These are phyloP conservation scores for Thinopyrum elongatum DNA, from an alignment of 176 grass and related monocot species.

Conservation along the genomic window DNA sequence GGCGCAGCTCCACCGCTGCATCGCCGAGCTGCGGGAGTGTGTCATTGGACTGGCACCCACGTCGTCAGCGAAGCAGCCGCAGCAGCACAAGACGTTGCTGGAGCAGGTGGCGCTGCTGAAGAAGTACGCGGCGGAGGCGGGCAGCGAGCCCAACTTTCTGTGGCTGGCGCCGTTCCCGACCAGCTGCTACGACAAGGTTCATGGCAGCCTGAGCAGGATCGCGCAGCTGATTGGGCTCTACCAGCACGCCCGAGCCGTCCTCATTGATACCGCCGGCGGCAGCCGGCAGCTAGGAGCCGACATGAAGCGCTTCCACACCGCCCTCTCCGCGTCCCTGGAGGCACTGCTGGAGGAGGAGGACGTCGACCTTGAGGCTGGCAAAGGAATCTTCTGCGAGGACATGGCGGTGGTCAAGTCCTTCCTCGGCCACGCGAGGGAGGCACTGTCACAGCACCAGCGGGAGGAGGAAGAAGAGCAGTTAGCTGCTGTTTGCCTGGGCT, in stretches of 20 bases:
- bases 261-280: neutral
- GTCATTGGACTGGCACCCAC: neutral
- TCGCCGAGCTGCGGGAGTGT: slow-evolving; percentile 34
- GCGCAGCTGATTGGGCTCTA: slow-evolving; percentile 56
- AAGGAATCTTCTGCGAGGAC: slow-evolving; percentile 6
- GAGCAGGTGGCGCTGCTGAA: slow-evolving; percentile 34
- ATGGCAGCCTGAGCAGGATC: slow-evolving; percentile 53
- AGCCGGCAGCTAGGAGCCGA: neutral
- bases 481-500: slow-evolving; percentile 32
- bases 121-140: slow-evolving; percentile 42
- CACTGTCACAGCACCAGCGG: neutral
- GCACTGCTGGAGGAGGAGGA: neutral
- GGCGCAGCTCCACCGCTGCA: slow-evolving; percentile 42
- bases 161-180: slow-evolving; percentile 60
- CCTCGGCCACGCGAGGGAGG: slow-evolving; percentile 17
- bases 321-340: slow-evolving; percentile 31
- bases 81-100: slow-evolving; percentile 27
- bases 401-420: slow-evolving; percentile 21
- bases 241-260: slow-evolving; percentile 15
- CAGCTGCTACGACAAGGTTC: slow-evolving; percentile 39
- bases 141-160: slow-evolving; percentile 56
- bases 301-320: slow-evolving; percentile 42
- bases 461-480: neutral
- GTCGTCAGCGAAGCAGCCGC: neutral
- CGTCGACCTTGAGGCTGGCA: slow-evolving; percentile 31